Conservation (phyloP, 345 rosid species). For the Salix suchowensis region DNA sequence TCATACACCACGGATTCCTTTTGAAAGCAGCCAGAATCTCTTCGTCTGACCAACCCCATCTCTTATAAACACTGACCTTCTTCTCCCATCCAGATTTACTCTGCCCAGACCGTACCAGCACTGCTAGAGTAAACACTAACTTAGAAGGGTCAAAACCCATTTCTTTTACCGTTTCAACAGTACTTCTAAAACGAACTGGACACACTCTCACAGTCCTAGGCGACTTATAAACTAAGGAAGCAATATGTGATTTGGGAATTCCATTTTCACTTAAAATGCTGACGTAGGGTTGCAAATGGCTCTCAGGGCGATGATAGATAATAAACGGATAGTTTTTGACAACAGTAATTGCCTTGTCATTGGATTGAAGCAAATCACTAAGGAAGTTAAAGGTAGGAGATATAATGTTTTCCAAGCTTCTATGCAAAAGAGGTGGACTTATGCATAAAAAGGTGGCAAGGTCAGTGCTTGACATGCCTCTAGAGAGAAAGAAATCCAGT, state of each 20-base stretch:
- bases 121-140: not conserved
- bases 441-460: not conserved
- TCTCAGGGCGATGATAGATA: not conserved
- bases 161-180: conserved; percentile 2
- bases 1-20: conserved; percentile 6
- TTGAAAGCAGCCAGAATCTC: conserved; percentile 11
- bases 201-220: not conserved
- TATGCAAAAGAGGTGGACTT: not conserved
- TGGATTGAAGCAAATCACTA: conserved; percentile 9
- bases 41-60: conserved; percentile 7
- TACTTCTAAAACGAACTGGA: not conserved
- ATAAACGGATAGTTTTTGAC: conserved; percentile 16
- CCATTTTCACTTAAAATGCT: conserved; percentile 14
- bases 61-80: not conserved
- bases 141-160: conserved; percentile 3
- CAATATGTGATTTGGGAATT: conserved; percentile 11
- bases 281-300: not conserved
- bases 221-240: not conserved
- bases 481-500: not conserved
- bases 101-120: not conserved
- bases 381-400: conserved; percentile 4
- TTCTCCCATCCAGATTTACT: conserved; percentile 12
- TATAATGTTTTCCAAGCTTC: not conserved
- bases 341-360: conserved; percentile 7
- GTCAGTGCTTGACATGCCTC: not conserved